These are phyloP conservation scores for Dalbergia oliveri DNA, from an alignment of 306 rosid genomes.

Conservation along the genomic window DNA sequence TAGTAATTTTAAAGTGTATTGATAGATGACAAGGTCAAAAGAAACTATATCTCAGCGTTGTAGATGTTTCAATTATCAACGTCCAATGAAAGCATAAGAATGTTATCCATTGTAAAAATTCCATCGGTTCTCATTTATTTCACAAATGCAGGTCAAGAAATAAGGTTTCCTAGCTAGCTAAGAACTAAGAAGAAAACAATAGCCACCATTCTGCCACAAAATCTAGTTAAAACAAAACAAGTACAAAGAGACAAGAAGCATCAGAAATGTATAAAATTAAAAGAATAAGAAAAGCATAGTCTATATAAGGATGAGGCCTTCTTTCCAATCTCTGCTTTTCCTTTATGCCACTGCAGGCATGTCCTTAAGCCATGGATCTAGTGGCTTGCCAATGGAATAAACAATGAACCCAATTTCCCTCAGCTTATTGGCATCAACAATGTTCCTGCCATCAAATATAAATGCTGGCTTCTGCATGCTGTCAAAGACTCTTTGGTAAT, in stretches of 20 bases:
- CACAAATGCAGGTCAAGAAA: slow-evolving; percentile 45
- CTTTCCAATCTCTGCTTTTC: slow-evolving; percentile 11
- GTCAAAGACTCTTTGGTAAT: slow-evolving; percentile 66
- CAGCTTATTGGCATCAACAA: slow-evolving; percentile 62
- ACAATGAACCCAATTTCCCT: slow-evolving; percentile 84
- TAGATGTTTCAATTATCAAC: not conserved
- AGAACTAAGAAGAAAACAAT: not conserved
- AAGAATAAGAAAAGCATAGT: slow-evolving; percentile 7
- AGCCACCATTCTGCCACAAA: slow-evolving; percentile 31
- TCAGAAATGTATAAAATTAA: slow-evolving; percentile 28
- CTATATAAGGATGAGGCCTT: slow-evolving; percentile 31
- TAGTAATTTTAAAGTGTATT: too few relatives aligned
- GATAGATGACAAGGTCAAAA: too few relatives aligned
- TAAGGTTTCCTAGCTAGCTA: not conserved
- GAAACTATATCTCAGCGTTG: not conserved
- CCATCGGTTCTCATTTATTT: slow-evolving; percentile 45
- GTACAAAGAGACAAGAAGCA: slow-evolving; percentile 30
- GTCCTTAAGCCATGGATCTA: slow-evolving; percentile 88
- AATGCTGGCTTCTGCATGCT: slow-evolving; percentile 88
- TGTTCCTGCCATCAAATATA: slow-evolving; percentile 75
- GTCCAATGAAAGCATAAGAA: slow-evolving; percentile 4
- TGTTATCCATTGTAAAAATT: slow-evolving; percentile 3
- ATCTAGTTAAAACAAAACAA: slow-evolving; percentile 35
- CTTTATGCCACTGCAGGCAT: slow-evolving; percentile 80
- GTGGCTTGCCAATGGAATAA: slow-evolving; percentile 80